Evolutionary conservation across 2,329 filamentous ascomycete species (phyloP), one percentile per base, ranked within the genome.

Genomic region (Monosporascus sp.): DNA sequence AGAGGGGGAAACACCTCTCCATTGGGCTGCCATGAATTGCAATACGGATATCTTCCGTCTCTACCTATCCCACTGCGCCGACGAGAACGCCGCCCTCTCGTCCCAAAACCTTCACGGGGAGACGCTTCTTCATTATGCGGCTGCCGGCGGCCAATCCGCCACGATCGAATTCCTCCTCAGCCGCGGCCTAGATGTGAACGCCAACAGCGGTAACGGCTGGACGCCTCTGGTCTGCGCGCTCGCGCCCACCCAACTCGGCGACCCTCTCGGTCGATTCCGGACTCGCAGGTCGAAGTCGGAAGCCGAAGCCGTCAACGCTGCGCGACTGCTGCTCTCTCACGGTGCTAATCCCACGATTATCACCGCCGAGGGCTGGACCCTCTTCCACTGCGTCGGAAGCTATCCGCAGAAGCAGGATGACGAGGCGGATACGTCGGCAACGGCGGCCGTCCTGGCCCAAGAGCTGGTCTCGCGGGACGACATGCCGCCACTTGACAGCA

Each of bases 191-290:
- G 50, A 64, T 45, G 55, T 64, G 27, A 61, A 68, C 45, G 42
- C 48, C 1, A 34, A 24, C 1, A 68, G 54, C 52, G 11, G 48
- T 9, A 62, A 64, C 44, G 59, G 62, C 46, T 69, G 65, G 66
- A 69, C 65, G 11, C 65, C 66, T 6, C 52, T 68, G 18, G 50
- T 65, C 34, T 68, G 65, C 41, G 64, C 65, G 7, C 49, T 68
- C 2, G 41, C 49, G 9, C 61, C 54, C 9, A 51, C 48, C 8
- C 34, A 7, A 9, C 4, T 7, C 22, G 22, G 7, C 36, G 25
- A 17, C 22, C 25, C 8, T 27, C 25, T 9, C 8, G 25, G 25
- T 9, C 25, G 6, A 27, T 27, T 27, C 25, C 25, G 37, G 15
- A 18, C 15, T 39, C 15, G n/a, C 15, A 18, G 39, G 8, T 4